Base-by-base conservation (phyloP, 305 asterid genomes). In the Fraxinus nigra region DNA sequence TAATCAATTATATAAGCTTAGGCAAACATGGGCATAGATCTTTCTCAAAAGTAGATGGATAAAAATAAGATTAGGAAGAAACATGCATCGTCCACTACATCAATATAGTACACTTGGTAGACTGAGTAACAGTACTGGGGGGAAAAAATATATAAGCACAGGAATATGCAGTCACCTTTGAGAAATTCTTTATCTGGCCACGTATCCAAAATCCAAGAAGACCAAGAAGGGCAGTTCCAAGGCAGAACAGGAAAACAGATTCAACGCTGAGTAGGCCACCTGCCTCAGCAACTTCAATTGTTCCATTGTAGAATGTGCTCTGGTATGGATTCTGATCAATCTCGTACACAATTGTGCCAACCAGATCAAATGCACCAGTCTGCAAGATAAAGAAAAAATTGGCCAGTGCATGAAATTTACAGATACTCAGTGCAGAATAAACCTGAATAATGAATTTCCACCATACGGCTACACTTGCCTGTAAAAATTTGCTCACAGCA, bases 401-500 rank as follows among this genome's bases (percentile, higher is more conserved):
- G 48, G 61, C 38, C 43, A 80, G 73, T 46, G 22, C 43, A 69
- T 33, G 61, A 56, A 83, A 38, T 56, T 37, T 51, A 67, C 7
- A 13, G 51, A 43, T 43, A 72, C 48, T 13, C 61, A 70, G 65
- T 48, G 61, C 56, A 75, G 40, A 48, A 63, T n/a, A 32, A 75
- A 78, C 76, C 56, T 65, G 63, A 76, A 48, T 13, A 40, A 30
- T 18, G 67, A 73, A 74, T 34, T 16, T 78, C 30, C 28, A 76
- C 8, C 35, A 28, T 65, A 80, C 48, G 13, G 56, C 63, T 16
- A 69, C 82, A 56, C 83, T 86, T 87, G 92, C 99, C 96, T 96
- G 99, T 83, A 96, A 90, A 89, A 96, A 96, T 92, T 96, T 96
- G 98, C 97, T 96, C 76, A 96, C 92, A 56, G 88, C 97, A 84